Evolutionary conservation across 1,284 basidiomycete genomes (phyloP), one percentile per base, ranked within the genome.

Genomic region (Tilletiopsis washingtonensis): DNA sequence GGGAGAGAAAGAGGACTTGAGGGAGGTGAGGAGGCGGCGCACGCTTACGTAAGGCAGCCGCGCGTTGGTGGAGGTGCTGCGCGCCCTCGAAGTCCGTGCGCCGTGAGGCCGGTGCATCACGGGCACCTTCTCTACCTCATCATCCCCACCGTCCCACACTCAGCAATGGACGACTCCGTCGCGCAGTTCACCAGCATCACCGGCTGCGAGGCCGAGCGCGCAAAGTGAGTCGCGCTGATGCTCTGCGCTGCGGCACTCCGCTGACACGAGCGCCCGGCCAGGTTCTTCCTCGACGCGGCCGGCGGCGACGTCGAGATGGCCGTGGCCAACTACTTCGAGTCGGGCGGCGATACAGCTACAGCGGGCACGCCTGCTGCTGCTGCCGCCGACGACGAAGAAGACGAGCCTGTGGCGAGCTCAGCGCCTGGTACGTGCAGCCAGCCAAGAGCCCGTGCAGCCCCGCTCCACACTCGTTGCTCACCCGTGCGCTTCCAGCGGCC

Each of bases 291-390:
- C 45, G 71, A 74, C 24, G 61, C 67, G 3, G 62, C 69, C 9
- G 57, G 57, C 23, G 74, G 74, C 9, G 67, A 76, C 55, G 43
- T 76, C 14, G 49, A 74, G 54, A 60, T 59, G 24, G 75, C 75
- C 14, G 60, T 76, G 50, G 65, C 70, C 15, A 64, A 61, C 27
- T 76, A 66, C 57, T 75, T 64, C 59, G 74, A 75, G 40, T 62
- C 54, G 29, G 57, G 44, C 50, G 47, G 56, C 34, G 17, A 34
- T 34, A 17, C 12, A 12, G 32, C 32, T 3, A 17, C 32, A 26
- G 52, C 45, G 17, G 41, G 25, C 32, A 32, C 46, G 4, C 46
- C 17, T 19, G 54, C 47, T 20, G 49, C 49, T 19, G 49, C 48
- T 24, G 40, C 54, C 15, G 29, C 39, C 1, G 32, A 47, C 5